Base-by-base conservation (phyloP, 1,284 basidiomycete genomes). In the Ceratobasidium theobromae region DNA sequence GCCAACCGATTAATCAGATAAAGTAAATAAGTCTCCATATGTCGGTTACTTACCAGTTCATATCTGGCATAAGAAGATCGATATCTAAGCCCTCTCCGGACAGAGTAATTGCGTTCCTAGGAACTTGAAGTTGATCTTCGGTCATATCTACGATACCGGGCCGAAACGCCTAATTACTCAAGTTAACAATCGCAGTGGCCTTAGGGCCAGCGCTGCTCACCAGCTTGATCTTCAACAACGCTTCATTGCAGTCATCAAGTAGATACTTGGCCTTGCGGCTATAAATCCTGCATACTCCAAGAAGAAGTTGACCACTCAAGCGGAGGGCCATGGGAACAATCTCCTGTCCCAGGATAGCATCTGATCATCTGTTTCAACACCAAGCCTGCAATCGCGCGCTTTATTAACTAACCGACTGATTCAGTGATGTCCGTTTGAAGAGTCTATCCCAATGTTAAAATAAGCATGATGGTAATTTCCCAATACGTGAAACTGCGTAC, bases 201-300 rank as follows among this genome's bases (percentile, higher is more conserved):
- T 46, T 71, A 70, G n/a, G 40, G 12, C 33, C 12, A 32, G 3
- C 69, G 18, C 32, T 18, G 67, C 77, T 35, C 67, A 92, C 94
- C 87, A 97, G 91, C 76, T 96, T 96, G 68, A 99, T 96, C 76
- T 95, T 95, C 58, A 95, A 79, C 66, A 98, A 79, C 0, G 95
- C 94, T 75, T 99, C 97, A 72, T 96, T 96, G 76, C 95, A 98
- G 76, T 99, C 96, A 74, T 99, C 96, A 71, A 98, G 80, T 1
- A 99, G 84, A 78, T 99, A 99, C 75, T 98, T 97, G 23, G 95
- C 93, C 77, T 99, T 98, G 53, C 96, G 84, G 73, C 94, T 95
- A 78, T 99, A 98, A 74, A 99, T 98, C 68, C 97, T 86, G 54
- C 95, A 94, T 64, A 99, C 95, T 73, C 96, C 96, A 41, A 99